A percentile compares a stretch with the other conserved stretches of the same genome.
These are phyloP conservation scores for Passalora sequoiae DNA, from an alignment of 2,329 filamentous ascomycete genomes.

Conservation along the genomic window DNA sequence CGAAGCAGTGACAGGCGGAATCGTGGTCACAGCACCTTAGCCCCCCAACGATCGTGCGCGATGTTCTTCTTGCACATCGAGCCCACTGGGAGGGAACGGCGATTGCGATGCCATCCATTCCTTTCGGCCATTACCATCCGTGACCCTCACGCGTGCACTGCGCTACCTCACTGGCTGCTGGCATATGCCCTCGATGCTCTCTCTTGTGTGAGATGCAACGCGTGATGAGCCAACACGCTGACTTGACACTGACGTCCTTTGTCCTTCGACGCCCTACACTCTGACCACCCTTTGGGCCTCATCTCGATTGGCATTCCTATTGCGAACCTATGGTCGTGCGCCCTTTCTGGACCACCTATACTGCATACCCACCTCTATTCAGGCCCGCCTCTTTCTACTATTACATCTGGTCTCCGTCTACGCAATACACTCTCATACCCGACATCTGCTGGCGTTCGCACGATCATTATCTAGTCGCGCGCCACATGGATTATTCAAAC, in stretches of 20 bases:
- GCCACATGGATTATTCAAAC: slow-evolving; percentile 6
- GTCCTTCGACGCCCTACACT: neutral
- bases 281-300: neutral
- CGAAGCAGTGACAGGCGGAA: neutral
- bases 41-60: neutral
- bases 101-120: neutral
- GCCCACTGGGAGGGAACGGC: neutral
- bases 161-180: neutral
- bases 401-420: neutral
- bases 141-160: neutral
- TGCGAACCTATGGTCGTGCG: neutral
- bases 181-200: slow-evolving; percentile 1
- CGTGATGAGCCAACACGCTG: neutral
- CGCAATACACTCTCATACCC: too few relatives aligned
- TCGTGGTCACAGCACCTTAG: neutral
- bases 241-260: slow-evolving; percentile 5
- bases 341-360: neutral
- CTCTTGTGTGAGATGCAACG: slow-evolving; percentile 7
- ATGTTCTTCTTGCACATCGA: neutral
- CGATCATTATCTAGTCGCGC: neutral
- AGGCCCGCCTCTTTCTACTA: neutral
- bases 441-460: too few relatives aligned
- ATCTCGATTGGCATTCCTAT: slow-evolving; percentile 1
- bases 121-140: neutral
- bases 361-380: neutral